phyloP scores from a whole-genome alignment of 495 filamentous ascomycete genomes.

The Cercophora sp. region DNA sequence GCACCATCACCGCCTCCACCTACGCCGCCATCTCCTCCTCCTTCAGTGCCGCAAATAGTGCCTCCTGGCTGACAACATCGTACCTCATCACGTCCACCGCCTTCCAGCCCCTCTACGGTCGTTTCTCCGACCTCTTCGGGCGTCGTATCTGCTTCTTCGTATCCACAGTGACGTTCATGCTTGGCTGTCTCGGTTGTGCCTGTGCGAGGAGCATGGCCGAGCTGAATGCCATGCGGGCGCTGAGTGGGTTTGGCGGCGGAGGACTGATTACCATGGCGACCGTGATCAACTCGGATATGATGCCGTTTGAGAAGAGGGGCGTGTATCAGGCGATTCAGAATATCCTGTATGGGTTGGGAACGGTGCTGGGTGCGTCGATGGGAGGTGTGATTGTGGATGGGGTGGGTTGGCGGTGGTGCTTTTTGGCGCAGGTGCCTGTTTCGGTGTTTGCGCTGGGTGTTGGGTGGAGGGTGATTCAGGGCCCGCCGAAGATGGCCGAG shows the following conservation, averaged over 20 bases:
- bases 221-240: constrained; percentile 41
- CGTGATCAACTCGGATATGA: constrained; percentile 63
- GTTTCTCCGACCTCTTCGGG: constrained; percentile 17
- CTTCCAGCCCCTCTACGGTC: constrained; percentile 22
- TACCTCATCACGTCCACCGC: constrained; percentile 70
- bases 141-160: constrained; percentile 48
- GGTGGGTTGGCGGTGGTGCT: constrained; percentile 50
- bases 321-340: constrained; percentile 66
- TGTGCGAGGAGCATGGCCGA: constrained; percentile 37
- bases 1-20: constrained; percentile 62
- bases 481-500: constrained; percentile 22
- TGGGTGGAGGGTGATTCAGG: constrained; percentile 50
- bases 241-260: constrained; percentile 56
- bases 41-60: constrained; percentile 48
- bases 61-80: constrained; percentile 68
- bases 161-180: constrained; percentile 42
- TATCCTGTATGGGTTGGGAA: constrained; percentile 53
- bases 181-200: constrained; percentile 46
- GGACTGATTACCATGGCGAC: constrained; percentile 62
- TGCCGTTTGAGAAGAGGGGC: constrained; percentile 55
- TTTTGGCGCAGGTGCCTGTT: constrained; percentile 48
- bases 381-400: constrained; percentile 47
- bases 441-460: constrained; percentile 50
- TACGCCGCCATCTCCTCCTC: constrained; percentile 61
- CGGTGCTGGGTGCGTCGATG: constrained; percentile 43